Evolutionary conservation across 2,329 filamentous ascomycete species (phyloP).

Genomic region (Claviceps sp.): DNA sequence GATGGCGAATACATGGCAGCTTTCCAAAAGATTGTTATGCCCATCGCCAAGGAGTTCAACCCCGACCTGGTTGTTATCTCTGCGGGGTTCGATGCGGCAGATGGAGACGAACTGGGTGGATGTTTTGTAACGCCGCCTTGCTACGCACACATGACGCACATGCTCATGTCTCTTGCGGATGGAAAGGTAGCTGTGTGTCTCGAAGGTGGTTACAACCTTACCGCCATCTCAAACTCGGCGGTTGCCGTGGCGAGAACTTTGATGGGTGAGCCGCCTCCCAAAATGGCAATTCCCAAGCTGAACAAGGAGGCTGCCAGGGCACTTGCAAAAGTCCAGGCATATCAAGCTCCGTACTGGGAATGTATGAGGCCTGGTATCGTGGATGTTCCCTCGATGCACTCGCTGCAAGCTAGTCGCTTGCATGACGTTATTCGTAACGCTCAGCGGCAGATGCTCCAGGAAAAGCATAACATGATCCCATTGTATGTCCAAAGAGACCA

Average conservation of each 20-base stretch:
- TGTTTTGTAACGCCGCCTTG: conserved; percentile 85
- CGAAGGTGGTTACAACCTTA: conserved; percentile 90
- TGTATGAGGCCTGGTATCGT: conserved; percentile 64
- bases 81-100: conserved; percentile 89
- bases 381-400: conserved; percentile 36
- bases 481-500: conserved; percentile 65
- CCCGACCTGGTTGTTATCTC: conserved; percentile 93
- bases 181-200: conserved; percentile 87
- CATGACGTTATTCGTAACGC: conserved; percentile 70
- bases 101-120: conserved; percentile 81
- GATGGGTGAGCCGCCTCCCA: conserved; percentile 82
- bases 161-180: conserved; percentile 88
- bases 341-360: conserved; percentile 66
- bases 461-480: conserved; percentile 64
- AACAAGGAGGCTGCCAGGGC: conserved; percentile 43
- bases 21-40: conserved; percentile 94
- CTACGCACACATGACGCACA: conserved; percentile 97
- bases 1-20: conserved; percentile 95
- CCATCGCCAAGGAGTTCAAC: conserved; percentile 83
- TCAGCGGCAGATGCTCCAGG: conserved; percentile 58
- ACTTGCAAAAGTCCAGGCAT: conserved; percentile 44
- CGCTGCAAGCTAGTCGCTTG: conserved; percentile 46
- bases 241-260: conserved; percentile 82
- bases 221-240: conserved; percentile 84
- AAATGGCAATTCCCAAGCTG: conserved; percentile 42